Conservation (phyloP, 169 alveolate species). For the Babesia gibsoni region DNA sequence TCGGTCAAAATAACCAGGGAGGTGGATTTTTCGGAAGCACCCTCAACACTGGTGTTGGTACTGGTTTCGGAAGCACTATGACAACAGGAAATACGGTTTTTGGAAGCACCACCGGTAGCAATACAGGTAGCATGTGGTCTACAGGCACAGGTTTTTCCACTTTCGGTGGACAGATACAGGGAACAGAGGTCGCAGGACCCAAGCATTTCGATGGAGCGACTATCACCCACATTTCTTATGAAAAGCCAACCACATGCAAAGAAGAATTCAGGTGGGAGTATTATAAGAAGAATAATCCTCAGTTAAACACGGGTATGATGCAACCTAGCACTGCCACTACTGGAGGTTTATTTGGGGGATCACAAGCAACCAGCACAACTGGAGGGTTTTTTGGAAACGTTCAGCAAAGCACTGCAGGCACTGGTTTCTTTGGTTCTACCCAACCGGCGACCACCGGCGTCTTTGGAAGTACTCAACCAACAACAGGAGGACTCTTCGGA, state of each 20-base stretch:
- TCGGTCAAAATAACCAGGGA: constrained; percentile 3
- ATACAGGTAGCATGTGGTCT: constrained; percentile 17
- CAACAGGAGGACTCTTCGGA: constrained; percentile 29
- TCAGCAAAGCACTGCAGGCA: background rate
- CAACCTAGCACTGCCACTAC: constrained; percentile 14
- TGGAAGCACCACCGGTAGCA: background rate
- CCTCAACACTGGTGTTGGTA: constrained; percentile 3
- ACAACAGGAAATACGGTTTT: constrained; percentile 10
- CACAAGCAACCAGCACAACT: constrained; percentile 21
- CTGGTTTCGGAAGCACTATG: constrained; percentile 5
- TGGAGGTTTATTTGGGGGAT: constrained; percentile 47
- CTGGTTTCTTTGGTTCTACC: constrained; percentile 1
- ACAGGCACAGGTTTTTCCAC: background rate
- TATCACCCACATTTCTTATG: constrained; percentile 44
- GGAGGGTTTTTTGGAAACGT: constrained; percentile 51
- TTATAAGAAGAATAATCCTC: constrained; percentile 40
- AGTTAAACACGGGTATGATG: background rate
- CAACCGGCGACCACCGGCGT: constrained; percentile 11
- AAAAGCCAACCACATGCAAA: constrained; percentile 7
- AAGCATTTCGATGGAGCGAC: constrained; percentile 36
- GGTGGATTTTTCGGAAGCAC: constrained; percentile 12
- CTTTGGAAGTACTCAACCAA: constrained; percentile 35
- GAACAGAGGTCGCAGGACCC: constrained; percentile 22
- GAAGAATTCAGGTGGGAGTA: constrained; percentile 62
- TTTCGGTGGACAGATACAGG: constrained; percentile 24